Evolutionary conservation across 768 basidiomycete genomes (phyloP).

Genomic region (Hortiboletus campestris): DNA sequence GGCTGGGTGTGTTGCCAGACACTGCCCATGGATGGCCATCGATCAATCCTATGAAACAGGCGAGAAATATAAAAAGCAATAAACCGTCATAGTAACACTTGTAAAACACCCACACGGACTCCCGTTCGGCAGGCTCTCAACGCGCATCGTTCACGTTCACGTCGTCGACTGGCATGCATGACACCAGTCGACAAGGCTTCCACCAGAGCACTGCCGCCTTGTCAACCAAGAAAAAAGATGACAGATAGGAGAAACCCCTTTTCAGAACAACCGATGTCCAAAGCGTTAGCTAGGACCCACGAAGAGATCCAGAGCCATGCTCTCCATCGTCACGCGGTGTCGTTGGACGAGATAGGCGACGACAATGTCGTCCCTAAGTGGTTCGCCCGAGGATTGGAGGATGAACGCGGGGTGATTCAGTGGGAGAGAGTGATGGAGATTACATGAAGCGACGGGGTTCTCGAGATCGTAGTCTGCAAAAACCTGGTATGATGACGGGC

Average conservation of each 20-base stretch:
- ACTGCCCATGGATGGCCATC: too few species aligned
- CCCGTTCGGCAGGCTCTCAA: too few species aligned
- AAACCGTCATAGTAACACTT: too few species aligned
- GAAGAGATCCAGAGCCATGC: conserved; percentile 25
- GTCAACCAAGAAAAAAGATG: background rate
- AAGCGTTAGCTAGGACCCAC: conserved; percentile 16
- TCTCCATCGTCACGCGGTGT: conserved; percentile 24
- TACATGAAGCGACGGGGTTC: conserved; percentile 22
- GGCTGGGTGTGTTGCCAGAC: too few species aligned
- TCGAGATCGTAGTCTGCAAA: conserved; percentile 26
- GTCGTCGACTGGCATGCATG: background rate
- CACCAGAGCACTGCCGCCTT: background rate
- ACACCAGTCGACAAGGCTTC: background rate
- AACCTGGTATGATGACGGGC: conserved; percentile 9
- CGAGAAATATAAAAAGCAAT: too few species aligned
- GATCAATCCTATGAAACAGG: too few species aligned
- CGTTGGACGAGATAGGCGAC: conserved; percentile 29
- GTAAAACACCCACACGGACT: too few species aligned
- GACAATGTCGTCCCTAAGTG: conserved; percentile 30
- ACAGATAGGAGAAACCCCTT: background rate
- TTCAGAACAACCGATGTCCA: background rate
- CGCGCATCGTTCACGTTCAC: too few species aligned
- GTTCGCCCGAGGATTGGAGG: conserved; percentile 23
- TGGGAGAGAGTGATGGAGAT: conserved; percentile 9
- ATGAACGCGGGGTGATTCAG: conserved; percentile 18